Conservation (phyloP, 768 basidiomycete genomes). For the Lepiota subincarnata region DNA sequence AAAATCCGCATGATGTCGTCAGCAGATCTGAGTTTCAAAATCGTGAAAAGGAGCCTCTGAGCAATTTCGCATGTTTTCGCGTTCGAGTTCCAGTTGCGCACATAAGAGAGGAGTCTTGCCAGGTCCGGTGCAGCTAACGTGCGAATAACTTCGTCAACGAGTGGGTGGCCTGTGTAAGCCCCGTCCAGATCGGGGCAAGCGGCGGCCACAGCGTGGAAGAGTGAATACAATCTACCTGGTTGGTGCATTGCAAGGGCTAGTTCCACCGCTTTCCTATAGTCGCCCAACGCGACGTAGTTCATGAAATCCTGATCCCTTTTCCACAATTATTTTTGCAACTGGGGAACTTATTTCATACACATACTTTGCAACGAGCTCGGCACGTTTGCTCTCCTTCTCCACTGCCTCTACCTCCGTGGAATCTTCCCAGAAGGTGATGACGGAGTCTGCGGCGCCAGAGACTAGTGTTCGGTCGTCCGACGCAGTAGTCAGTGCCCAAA, state of each 20-base stretch:
- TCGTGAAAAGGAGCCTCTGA: conserved; percentile 76
- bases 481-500: conserved; percentile 93
- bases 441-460: conserved; percentile 93
- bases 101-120: conserved; percentile 73
- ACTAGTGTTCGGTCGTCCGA: conserved; percentile 80
- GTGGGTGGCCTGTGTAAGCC: conserved; percentile 61
- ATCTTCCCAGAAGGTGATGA: conserved; percentile 96
- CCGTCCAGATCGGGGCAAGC: conserved; percentile 19
- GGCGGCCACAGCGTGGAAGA: conserved; percentile 65
- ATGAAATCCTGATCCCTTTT: conserved; percentile 93
- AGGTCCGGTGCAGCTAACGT: conserved; percentile 72
- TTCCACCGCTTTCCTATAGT: conserved; percentile 88
- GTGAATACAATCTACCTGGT: conserved; percentile 76
- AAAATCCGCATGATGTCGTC: conserved; percentile 75
- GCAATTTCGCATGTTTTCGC: conserved; percentile 84
- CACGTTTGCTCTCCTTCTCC: conserved; percentile 70
- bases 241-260: conserved; percentile 92
- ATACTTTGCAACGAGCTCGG: conserved; percentile 76
- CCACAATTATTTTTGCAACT: conserved; percentile 3
- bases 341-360: conserved; percentile 22
- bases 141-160: conserved; percentile 80
- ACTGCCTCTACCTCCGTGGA: conserved; percentile 80
- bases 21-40: conserved; percentile 72
- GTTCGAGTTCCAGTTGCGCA: conserved; percentile 93
- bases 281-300: conserved; percentile 83